Percentiles rank a stretch among this genome's conserved stretches.
Conservation (phyloP, 352 stramenopile genomes). For the Phytophthora europaea region DNA sequence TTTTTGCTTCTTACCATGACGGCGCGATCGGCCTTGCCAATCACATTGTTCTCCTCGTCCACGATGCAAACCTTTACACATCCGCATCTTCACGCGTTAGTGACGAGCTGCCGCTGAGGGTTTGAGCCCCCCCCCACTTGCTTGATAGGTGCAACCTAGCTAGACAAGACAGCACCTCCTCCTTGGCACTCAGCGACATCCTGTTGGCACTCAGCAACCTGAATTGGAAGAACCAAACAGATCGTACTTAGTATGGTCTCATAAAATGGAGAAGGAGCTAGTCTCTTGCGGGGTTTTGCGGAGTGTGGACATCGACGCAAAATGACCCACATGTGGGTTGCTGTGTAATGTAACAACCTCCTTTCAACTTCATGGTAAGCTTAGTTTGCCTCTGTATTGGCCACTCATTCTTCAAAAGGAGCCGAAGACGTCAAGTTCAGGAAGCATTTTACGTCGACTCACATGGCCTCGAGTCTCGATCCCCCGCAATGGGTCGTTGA, state of each 20-base stretch:
- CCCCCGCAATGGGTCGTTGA: conserved; percentile 8
- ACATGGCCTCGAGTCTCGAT: conserved; percentile 1
- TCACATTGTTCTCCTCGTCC: conserved; percentile 82
- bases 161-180: conserved; percentile 43
- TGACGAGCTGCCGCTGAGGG: not conserved
- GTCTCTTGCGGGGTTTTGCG: not conserved
- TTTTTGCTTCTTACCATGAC: conserved; percentile 67
- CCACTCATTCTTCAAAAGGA: not conserved
- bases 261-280: not conserved
- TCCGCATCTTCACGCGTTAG: not conserved
- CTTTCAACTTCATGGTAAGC: not conserved
- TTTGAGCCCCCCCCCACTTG: not conserved
- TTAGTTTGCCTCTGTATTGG: not conserved
- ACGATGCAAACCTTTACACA: conserved; percentile 85
- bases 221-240: not conserved
- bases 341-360: not conserved
- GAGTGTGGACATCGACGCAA: not conserved
- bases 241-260: conserved; percentile 2
- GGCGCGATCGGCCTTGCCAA: conserved; percentile 82
- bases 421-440: not conserved
- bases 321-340: not conserved
- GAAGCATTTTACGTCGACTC: not conserved
- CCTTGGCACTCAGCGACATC: conserved; percentile 65
- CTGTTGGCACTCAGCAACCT: not conserved
- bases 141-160: not conserved